Evolutionary conservation across 106 monocot species (phyloP).

Genomic region (Acorus calamus): DNA sequence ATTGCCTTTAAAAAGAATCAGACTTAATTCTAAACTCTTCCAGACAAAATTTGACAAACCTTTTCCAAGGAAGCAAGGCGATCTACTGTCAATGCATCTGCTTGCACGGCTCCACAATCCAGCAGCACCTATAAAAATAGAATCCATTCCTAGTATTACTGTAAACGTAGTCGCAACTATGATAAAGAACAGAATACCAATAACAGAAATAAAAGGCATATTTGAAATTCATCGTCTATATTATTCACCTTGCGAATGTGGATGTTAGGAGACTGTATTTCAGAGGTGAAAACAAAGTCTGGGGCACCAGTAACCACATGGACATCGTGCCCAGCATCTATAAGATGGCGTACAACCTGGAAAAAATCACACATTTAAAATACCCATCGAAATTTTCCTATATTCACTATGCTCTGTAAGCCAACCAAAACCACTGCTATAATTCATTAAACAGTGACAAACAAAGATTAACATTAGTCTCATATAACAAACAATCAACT

Average conservation of each 20-base stretch:
- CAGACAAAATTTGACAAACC: slow-evolving; percentile 8
- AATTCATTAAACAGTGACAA: not conserved
- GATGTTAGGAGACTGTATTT: slow-evolving; percentile 75
- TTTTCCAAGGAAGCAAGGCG: slow-evolving; percentile 60
- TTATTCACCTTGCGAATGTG: slow-evolving; percentile 71
- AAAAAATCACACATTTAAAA: not conserved
- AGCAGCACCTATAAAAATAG: slow-evolving; percentile 29
- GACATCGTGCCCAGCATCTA: slow-evolving; percentile 74
- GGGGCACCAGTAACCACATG: slow-evolving; percentile 87
- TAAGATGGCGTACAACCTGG: slow-evolving; percentile 76
- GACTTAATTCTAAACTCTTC: not conserved
- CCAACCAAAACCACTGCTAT: no score
- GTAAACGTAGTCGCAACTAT: no score
- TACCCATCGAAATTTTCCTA: not conserved
- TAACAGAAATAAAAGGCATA: no score
- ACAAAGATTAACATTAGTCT: no score
- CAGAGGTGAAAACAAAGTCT: slow-evolving; percentile 87
- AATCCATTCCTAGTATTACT: no score
- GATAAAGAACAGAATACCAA: no score
- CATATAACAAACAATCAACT: no score
- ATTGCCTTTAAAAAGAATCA: not conserved
- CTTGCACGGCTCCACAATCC: slow-evolving; percentile 77
- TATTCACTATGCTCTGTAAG: no score
- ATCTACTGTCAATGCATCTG: slow-evolving; percentile 74
- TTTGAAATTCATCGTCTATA: no score